Evolutionary conservation across 73 alveolate genomes (phyloP).

Genomic region (Paramecium octaurelia): DNA sequence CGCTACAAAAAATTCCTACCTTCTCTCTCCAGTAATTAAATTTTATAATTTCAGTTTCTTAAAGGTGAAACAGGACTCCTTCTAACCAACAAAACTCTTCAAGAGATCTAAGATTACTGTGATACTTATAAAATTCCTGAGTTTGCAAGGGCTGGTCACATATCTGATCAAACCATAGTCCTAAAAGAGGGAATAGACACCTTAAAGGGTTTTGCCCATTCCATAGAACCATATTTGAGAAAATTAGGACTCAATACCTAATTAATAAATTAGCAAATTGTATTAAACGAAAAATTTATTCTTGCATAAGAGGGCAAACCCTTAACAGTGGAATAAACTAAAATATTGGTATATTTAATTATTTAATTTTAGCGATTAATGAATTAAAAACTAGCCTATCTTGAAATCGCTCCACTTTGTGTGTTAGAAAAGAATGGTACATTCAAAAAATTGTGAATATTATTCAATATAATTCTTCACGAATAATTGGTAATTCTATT

Average conservation of each 20-base stretch:
- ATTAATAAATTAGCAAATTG: slow-evolving; percentile 33
- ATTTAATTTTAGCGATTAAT: slow-evolving; percentile 8
- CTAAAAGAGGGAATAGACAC: slow-evolving; percentile 36
- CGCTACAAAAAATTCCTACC: neutral
- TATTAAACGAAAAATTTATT: neutral
- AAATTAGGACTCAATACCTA: slow-evolving; percentile 47
- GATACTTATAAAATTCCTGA: slow-evolving; percentile 13
- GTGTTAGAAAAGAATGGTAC: slow-evolving; percentile 19
- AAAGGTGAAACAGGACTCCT: slow-evolving; percentile 28
- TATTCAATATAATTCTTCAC: slow-evolving; percentile 43
- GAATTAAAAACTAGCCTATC: slow-evolving; percentile 17
- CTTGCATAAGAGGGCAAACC: slow-evolving; percentile 54
- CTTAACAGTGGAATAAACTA: slow-evolving; percentile 44
- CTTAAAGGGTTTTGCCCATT: slow-evolving; percentile 28
- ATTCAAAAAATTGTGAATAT: slow-evolving; percentile 18
- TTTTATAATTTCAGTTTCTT: neutral
- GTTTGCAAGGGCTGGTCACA: slow-evolving; percentile 58
- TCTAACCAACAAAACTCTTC: neutral
- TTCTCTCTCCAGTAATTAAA: slow-evolving; percentile 36
- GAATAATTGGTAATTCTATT: slow-evolving; percentile 10
- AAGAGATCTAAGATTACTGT: slow-evolving; percentile 14
- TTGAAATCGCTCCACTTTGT: slow-evolving; percentile 29
- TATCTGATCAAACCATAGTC: slow-evolving; percentile 36
- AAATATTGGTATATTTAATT: slow-evolving; percentile 53
- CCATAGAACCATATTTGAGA: slow-evolving; percentile 57